These are phyloP conservation scores for Capsella bursapastoris DNA, from an alignment of 345 rosid genomes.

Conservation along the genomic window DNA sequence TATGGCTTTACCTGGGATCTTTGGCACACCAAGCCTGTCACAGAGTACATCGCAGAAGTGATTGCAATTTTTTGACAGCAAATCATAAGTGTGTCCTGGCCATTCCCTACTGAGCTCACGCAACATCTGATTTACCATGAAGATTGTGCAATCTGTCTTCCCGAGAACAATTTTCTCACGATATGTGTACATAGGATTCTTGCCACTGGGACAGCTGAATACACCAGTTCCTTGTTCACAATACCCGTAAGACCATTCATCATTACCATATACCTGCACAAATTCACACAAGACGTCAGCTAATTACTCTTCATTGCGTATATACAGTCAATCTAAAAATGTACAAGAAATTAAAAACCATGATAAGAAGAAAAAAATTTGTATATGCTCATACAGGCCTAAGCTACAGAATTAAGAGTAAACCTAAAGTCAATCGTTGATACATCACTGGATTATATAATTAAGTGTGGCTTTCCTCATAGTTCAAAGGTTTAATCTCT, in stretches of 20 bases:
- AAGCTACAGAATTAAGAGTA: not conserved
- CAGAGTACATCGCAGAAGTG: slow-evolving; percentile 94
- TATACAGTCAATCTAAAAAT: slow-evolving; percentile 14
- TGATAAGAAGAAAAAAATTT: not conserved
- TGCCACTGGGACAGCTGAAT: slow-evolving; percentile 77
- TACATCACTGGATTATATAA: not conserved
- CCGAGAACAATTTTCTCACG: slow-evolving; percentile 83
- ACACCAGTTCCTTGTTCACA: slow-evolving; percentile 95
- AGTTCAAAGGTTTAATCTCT: not conserved
- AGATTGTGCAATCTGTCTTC: slow-evolving; percentile 59
- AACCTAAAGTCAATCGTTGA: not conserved
- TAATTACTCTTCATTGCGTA: slow-evolving; percentile 22
- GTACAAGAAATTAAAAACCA: slow-evolving; percentile 10
- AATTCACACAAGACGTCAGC: slow-evolving; percentile 2
- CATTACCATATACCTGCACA: slow-evolving; percentile 78
- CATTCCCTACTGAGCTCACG: slow-evolving; percentile 85
- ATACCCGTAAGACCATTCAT: slow-evolving; percentile 96
- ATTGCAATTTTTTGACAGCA: slow-evolving; percentile 89
- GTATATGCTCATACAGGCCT: too few relatives aligned
- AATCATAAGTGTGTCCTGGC: slow-evolving; percentile 78
- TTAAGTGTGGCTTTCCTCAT: not conserved
- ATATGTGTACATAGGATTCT: slow-evolving; percentile 89
- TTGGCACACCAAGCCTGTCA: slow-evolving; percentile 81
- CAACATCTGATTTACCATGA: slow-evolving; percentile 74
- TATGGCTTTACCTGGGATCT: slow-evolving; percentile 77